Base-by-base conservation (phyloP, 2,329 filamentous ascomycete species). In the Neonectria punicea region DNA sequence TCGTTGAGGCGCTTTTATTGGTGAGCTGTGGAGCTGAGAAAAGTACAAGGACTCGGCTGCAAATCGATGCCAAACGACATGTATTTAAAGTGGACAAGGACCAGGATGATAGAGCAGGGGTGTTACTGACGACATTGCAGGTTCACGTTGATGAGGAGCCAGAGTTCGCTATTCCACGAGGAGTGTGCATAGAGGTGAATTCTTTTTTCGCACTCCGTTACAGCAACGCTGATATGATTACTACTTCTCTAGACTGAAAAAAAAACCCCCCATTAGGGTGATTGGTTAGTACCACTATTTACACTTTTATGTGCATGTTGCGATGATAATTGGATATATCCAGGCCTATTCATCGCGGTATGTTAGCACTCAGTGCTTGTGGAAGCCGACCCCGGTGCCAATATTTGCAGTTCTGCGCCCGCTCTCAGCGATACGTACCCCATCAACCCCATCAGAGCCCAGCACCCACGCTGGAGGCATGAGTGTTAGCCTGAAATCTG, bases 401-500 rank as follows among this genome's bases (percentile, higher is more conserved):
- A 43, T 18, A 43, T 5, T 5, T 11, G n/a, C 8, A 43, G 13
- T 20, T 7, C 39, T 11, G 39, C 53, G 34, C 22, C 60, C 44
- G 39, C 46, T 53, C 32, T 18, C 22, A 14, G 46, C 36, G 39
- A 43, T 43, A 43, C 39, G 39, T 43, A 43, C 39, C 28, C 28
- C 60, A 36, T 66, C 14, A 16, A 39, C 36, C 36, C 25, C 25
- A 25, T 25, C 25, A 25, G 25, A 25, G 25, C 25, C 25, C 70
- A 73, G 53, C 71, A 43, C 39, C 57, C 25, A 53, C 58, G 59
- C 8, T 67, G 56, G 57, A 65, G 43, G 22, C 20, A 25, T 28
- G 34, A n/a, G 14, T 39, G 32, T 50, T 44, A 51, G 58, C 60
- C 58, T 54, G 43, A 55, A 63, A 64, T 63, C 54, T 69, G 70